Evolutionary conservation across 1,284 basidiomycete genomes (phyloP), one percentile per base, ranked within the genome.

Genomic region (Cryptococcus sp.): DNA sequence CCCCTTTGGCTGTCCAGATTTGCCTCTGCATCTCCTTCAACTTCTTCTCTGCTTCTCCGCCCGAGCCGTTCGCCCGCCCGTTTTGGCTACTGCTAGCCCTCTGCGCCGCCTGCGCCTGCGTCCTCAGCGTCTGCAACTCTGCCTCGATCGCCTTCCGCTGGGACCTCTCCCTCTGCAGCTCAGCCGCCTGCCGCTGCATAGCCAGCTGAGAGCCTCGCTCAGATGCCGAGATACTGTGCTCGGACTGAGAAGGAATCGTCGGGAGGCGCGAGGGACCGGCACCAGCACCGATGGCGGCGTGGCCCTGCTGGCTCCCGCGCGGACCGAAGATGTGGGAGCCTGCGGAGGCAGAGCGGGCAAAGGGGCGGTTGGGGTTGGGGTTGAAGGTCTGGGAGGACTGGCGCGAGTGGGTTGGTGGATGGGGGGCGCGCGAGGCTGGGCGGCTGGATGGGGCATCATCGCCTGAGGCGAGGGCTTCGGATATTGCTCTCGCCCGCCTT

Each of bases 311-410:
- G 33, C 28, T 33, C 9, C 28, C 23, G 18, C 24, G 39, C 33
- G 33, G 60, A 24, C 56, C 48, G 39, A 67, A 59, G 3, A 65
- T 51, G 6, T 70, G 67, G 28, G 61, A 55, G 2, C 71, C 70
- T 8, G 63, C 64, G 2, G 73, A 75, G 4, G 63, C 57, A 7
- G 71, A 70, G 20, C 72, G 61, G 2, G 68, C 59, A 3, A 75
- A 56, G 24, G 59, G 48, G 16, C 65, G 55, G 23, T 46, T 56
- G 18, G 46, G 38, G 44, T 39, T 40, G 4, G 28, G 28, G 9
- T 33, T 33, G 28, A 5, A 33, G 28, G 28, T 33, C 28, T 33
- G 28, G 28, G 28, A 33, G 4, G 28, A 13, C 39, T 38, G 38
- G 3, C 43, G 23, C 28, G 24, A 28, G 6, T 13, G n/a, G 44